A percentile compares a stretch with the other conserved stretches of the same genome.
phyloP scores from a whole-genome alignment of 768 basidiomycete genomes.

The Xerocomellus dryophilus region DNA sequence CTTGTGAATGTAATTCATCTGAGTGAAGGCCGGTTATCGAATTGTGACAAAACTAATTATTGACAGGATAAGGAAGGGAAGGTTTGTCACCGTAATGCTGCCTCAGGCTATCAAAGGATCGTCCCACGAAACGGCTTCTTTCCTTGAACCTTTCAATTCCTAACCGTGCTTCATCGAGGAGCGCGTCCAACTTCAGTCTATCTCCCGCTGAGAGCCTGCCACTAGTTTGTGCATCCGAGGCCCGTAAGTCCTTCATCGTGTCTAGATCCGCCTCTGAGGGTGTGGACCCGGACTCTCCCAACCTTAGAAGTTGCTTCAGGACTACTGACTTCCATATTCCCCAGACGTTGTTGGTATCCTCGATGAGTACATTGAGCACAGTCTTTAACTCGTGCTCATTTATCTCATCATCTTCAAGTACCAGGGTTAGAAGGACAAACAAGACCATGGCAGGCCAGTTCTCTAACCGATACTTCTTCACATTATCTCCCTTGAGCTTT shows the following conservation, averaged over 20 bases:
- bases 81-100: no score
- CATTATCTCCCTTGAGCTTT: background rate
- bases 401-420: slow-evolving; percentile 3
- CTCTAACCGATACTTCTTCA: background rate
- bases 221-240: background rate
- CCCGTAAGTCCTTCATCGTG: background rate
- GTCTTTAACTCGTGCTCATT: background rate
- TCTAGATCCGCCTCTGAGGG: background rate
- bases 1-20: no score
- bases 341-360: slow-evolving; percentile 4
- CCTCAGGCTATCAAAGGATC: no score
- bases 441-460: slow-evolving; percentile 13
- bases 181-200: background rate
- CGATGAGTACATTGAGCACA: slow-evolving; percentile 2
- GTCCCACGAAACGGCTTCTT: background rate
- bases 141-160: background rate
- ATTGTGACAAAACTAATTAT: no score
- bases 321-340: background rate
- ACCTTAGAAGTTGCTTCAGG: background rate
- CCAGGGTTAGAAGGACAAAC: slow-evolving; percentile 9
- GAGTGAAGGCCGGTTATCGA: no score
- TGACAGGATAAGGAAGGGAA: no score
- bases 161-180: background rate
- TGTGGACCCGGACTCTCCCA: background rate
- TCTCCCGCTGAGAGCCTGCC: background rate